Base-by-base conservation (phyloP, 2,329 filamentous ascomycete species). In the Fusarium humuli region DNA sequence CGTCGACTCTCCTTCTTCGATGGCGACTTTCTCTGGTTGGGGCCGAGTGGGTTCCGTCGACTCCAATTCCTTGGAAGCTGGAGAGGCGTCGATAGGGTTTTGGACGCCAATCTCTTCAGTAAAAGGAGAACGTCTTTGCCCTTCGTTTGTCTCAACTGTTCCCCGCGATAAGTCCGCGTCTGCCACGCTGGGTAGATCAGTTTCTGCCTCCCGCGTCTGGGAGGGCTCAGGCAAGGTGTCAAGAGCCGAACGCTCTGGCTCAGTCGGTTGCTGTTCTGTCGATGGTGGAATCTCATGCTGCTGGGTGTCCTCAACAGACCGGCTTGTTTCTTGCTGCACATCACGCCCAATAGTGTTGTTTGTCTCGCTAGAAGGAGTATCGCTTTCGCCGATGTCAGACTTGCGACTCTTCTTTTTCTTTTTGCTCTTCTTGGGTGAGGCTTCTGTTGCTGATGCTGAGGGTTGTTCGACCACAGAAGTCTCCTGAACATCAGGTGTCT, bases 391-490 rank as follows among this genome's bases (percentile, higher is more conserved):
- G 29, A 46, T 30, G 23, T 14, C 22, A 16, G 52, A 54, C 37
- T 55, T 41, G 16, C 48, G 54, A 48, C 32, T 29, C 37, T 57
- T 49, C 11, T 42, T 37, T 12, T 40, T 58, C 22, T 70, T 58
- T 46, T 54, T 70, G 27, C 47, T 69, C 63, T 55, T 59, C 27
- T 69, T 64, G 20, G 47, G 23, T 22, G 34, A 45, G n/a, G 16
- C 13, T 20, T 68, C 25, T 37, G 42, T 47, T 42, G 42, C 30
- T 20, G 40, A 32, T 34, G 50, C 56, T 37, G 22, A 20, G 18
- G 30, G n/a, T 29, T 32, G 13, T 22, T 58, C 32, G 30, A 18
- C 23, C 13, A 34, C 48, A 6, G n/a, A 7, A 18, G 30, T 18
- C 27, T 54, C 40, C 20, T 37, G 44, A 12, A 48, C 20, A 18